Evolutionary conservation across 805 yeast genomes (phyloP).

Genomic region (Wickerhamomyces ciferrii): DNA sequence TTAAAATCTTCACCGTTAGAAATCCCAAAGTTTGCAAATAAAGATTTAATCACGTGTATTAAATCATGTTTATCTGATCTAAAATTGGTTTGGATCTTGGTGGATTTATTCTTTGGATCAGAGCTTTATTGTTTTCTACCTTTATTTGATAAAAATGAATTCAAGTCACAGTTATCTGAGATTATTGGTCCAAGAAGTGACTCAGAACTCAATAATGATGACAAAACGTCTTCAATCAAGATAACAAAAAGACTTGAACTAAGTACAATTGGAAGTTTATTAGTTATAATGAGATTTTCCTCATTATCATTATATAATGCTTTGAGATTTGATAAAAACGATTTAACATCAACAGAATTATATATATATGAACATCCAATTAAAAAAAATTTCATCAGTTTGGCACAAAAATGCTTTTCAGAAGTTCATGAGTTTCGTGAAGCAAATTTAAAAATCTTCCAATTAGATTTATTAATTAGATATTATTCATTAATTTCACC

Average conservation of each 20-base stretch:
- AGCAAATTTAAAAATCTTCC: conserved; percentile 12
- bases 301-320: conserved; percentile 16
- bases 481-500: conserved; percentile 15
- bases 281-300: conserved; percentile 18
- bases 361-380: conserved; percentile 17
- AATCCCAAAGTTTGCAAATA: neutral
- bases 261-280: conserved; percentile 12
- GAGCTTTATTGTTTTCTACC: conserved; percentile 16
- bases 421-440: conserved; percentile 12
- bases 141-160: conserved; percentile 14
- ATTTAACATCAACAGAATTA: conserved; percentile 5
- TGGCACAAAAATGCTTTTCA: conserved; percentile 8
- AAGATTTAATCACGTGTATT: conserved; percentile 1
- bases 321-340: conserved; percentile 4
- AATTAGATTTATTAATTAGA: conserved; percentile 12
- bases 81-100: conserved; percentile 18
- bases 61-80: conserved; percentile 8
- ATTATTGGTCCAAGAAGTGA: conserved; percentile 16
- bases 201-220: no score
- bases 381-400: conserved; percentile 3
- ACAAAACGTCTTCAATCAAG: conserved; percentile 2
- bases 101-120: conserved; percentile 19
- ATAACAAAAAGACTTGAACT: conserved; percentile 15
- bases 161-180: conserved; percentile 5
- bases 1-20: conserved; percentile 1